phyloP scores from a whole-genome alignment of 2,329 filamentous ascomycete genomes.

The Saccharata proteae region DNA sequence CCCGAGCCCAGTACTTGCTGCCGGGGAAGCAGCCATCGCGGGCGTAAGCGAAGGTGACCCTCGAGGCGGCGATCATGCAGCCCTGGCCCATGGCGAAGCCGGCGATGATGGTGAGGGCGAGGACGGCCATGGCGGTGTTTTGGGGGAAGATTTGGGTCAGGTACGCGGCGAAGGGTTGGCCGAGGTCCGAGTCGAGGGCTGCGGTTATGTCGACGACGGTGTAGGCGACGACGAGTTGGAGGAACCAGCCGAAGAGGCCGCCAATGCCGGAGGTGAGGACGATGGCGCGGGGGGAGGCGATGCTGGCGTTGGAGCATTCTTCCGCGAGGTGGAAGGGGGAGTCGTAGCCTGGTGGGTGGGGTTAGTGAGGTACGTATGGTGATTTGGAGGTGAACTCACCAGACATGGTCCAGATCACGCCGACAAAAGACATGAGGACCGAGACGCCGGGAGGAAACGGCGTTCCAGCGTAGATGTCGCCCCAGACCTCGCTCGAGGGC shows the following conservation, averaged over 20 bases:
- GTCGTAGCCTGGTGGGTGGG: conserved; percentile 45
- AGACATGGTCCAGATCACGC: conserved; percentile 55
- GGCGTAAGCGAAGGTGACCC: conserved; percentile 62
- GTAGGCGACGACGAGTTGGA: conserved; percentile 64
- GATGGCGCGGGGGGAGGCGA: conserved; percentile 60
- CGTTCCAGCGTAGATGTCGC: conserved; percentile 52
- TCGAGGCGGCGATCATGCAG: conserved; percentile 55
- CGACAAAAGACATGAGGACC: conserved; percentile 59
- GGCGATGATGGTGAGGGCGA: conserved; percentile 54
- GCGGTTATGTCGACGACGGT: conserved; percentile 52
- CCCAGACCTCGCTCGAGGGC: conserved; percentile 49
- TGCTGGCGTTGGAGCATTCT: conserved; percentile 60
- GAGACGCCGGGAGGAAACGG: conserved; percentile 56
- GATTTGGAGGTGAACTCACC: too few relatives aligned
- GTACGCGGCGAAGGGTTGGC: conserved; percentile 60
- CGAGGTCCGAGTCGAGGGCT: conserved; percentile 48
- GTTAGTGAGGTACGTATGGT: neutral
- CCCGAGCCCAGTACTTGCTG: conserved; percentile 45
- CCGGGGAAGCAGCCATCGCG: conserved; percentile 59
- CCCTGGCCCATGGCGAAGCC: conserved; percentile 63
- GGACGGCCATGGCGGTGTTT: conserved; percentile 48
- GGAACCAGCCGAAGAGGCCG: conserved; percentile 56
- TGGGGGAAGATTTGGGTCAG: conserved; percentile 52
- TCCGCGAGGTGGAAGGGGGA: conserved; percentile 61
- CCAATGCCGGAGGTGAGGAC: conserved; percentile 56